Percentiles rank a stretch among this genome's conserved stretches.
Conservation (phyloP, 371 early-diverging fungal species). For the Circinella minor region DNA sequence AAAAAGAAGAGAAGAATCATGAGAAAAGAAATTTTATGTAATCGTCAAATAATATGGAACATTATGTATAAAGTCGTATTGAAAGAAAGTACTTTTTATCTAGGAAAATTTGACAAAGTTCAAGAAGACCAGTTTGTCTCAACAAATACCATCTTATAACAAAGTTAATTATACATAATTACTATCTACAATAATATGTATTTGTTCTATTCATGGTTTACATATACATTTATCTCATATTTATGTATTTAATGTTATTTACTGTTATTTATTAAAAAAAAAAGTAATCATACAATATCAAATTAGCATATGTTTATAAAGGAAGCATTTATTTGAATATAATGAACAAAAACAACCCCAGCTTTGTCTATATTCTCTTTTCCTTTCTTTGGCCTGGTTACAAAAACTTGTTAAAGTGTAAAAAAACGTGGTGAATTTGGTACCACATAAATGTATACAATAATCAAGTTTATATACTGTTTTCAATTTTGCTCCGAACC, state of each 20-base stretch:
- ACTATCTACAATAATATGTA: not conserved
- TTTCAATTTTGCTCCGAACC: too few species aligned
- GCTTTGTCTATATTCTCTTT: not conserved
- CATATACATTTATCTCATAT: too few species aligned
- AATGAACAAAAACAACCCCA: too few species aligned
- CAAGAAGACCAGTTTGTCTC: not conserved
- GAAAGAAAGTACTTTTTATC: not conserved
- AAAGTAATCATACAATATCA: too few species aligned
- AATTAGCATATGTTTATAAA: too few species aligned
- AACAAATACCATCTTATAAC: not conserved
- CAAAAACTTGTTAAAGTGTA: not conserved
- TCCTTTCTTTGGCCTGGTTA: not conserved
- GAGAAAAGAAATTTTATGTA: too few species aligned
- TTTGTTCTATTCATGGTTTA: too few species aligned
- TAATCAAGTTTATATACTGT: too few species aligned
- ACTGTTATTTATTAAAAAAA: too few species aligned
- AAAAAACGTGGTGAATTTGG: not conserved
- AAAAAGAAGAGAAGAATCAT: too few species aligned
- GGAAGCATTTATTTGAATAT: too few species aligned
- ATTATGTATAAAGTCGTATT: not conserved
- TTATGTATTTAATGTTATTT: too few species aligned
- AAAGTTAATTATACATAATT: not conserved
- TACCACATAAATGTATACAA: not conserved
- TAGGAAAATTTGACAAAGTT: conserved; percentile 9
- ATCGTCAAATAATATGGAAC: not conserved